These are phyloP conservation scores for Fusarium brevicatenulatum DNA, from an alignment of 2,329 filamentous ascomycete genomes.

Conservation along the genomic window DNA sequence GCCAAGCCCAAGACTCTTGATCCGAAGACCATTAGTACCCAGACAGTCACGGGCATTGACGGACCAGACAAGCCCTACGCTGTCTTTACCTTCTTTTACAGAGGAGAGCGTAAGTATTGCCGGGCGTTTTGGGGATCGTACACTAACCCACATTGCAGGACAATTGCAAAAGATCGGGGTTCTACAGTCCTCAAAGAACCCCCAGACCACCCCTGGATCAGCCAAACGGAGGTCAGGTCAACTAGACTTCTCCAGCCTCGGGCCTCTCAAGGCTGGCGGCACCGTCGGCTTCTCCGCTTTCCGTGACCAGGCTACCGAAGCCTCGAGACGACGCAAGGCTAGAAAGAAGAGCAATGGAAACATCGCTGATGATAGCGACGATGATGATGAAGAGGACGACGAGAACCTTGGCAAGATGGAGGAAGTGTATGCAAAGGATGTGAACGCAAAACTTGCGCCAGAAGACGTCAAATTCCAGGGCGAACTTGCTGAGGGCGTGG, in stretches of 20 bases:
- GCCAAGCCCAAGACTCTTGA: conserved; percentile 96
- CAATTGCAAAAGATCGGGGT: conserved; percentile 98
- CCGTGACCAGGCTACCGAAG: conserved; percentile 73
- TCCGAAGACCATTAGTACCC: conserved; percentile 96
- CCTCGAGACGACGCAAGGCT: conserved; percentile 64
- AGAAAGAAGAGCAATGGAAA: conserved; percentile 73
- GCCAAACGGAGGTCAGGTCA: conserved; percentile 84
- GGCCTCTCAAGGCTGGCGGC: conserved; percentile 84
- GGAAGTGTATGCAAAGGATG: conserved; percentile 70
- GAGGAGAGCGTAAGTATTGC: conserved; percentile 84
- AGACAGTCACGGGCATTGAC: conserved; percentile 98
- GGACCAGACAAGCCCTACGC: conserved; percentile 96
- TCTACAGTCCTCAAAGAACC: conserved; percentile 72
- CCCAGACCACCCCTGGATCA: conserved; percentile 68
- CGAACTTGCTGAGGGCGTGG: conserved; percentile 82
- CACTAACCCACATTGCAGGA: conserved; percentile 63
- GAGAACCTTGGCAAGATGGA: conserved; percentile 72
- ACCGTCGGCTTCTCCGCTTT: conserved; percentile 92
- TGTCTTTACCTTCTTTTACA: conserved; percentile 96
- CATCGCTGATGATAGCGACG: conserved; percentile 78
- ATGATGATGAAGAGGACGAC: conserved; percentile 74
- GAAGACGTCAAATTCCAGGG: conserved; percentile 79
- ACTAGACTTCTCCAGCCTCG: conserved; percentile 85
- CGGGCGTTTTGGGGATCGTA: not conserved
- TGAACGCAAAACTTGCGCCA: conserved; percentile 68